Evolutionary conservation across 176 grass and related monocot genomes (phyloP), one percentile per base, ranked within the genome.

Genomic region (Hsuehochloa calcarea): DNA sequence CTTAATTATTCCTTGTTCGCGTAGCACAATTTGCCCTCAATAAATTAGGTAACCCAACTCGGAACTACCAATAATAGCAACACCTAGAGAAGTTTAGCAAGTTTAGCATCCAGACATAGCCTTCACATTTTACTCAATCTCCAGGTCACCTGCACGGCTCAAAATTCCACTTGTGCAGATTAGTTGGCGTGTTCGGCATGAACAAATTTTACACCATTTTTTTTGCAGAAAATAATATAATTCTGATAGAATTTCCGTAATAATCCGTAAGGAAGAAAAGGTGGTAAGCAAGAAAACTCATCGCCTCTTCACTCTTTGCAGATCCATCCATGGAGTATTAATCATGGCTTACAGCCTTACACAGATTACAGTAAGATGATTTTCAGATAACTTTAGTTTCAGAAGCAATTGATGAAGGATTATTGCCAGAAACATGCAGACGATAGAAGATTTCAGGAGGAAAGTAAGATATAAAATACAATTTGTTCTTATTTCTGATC

Each of bases 31-130:
- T 71, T 82, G 58, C 4, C 58, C 56, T 37, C 70, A 51, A 62
- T 46, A 75, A 75, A 41, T 85, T 89, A 75, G 82, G 88, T 35
- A 52, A 85, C 51, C 87, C 74, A 85, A 68, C 70, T 63, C 65
- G 50, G 50, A 89, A 68, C 77, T 17, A 85, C 77, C 76, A 47
- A 26, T 22, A 47, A 26, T 22, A 84, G 46, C 38, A 40, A 35
- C 31, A 27, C 35, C 27, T 55, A 46, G 58, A 47, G 38, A 25
- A 10, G 20, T 80, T 88, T 14, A 38, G 26, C 49, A 79, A 10
- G 20, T 80, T 88, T 14, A 38, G 26, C 49, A 79, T 66, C 51
- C 62, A 35, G 1, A 34, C 15, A 64, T 20, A 65, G 41, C 20
- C 5, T 25, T 22, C n/a, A 59, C 29, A 50, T 23, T 74, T 81